Evolutionary conservation across 2,329 filamentous ascomycete species (phyloP).

Genomic region (Pseudogymnoascus sp.): DNA sequence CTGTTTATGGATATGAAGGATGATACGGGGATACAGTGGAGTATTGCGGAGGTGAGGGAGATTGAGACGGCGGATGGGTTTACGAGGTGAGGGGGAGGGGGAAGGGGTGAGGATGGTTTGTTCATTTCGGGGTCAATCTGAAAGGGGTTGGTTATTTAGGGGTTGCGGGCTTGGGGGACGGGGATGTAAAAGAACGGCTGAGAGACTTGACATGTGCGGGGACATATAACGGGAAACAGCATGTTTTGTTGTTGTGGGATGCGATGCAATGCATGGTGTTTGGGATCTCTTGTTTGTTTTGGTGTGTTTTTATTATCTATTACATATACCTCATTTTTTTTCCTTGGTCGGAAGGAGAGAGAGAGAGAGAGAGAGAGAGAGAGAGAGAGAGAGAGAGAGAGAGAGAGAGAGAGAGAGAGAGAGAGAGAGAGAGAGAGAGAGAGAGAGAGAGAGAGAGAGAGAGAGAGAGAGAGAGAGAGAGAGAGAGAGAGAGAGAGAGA

Average conservation of each 20-base stretch:
- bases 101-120: no score
- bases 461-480: no score
- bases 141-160: no score
- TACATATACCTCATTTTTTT: slow-evolving; percentile 2
- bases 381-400: no score
- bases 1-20: neutral
- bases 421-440: no score
- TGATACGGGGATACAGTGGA: neutral
- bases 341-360: neutral
- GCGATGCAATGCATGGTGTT: neutral
- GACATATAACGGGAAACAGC: neutral
- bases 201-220: neutral
- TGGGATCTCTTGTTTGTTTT: neutral
- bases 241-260: neutral
- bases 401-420: no score
- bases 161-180: no score
- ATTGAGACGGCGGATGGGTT: neutral
- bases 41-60: neutral
- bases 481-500: no score
- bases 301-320: neutral
- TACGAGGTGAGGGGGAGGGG: neutral
- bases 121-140: no score
- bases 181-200: no score
- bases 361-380: no score
- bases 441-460: no score